Conservation (phyloP, 495 filamentous ascomycete genomes). For the Daldinia grandis region DNA sequence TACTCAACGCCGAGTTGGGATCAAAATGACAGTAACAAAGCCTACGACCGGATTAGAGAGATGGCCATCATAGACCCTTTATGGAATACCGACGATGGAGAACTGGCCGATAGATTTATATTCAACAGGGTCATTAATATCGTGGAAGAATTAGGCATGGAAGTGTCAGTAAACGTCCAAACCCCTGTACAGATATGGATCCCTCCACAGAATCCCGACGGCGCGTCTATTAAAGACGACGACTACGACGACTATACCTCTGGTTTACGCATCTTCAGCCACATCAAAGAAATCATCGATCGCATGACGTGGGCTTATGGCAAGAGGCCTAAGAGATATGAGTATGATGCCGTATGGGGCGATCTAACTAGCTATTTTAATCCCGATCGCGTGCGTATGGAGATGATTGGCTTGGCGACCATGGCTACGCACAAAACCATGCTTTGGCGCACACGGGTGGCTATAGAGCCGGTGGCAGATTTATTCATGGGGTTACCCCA, state of each 20-base stretch:
- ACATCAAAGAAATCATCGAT: slow-evolving; percentile 13
- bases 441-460: slow-evolving; percentile 10
- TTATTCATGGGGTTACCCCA: neutral
- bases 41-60: neutral
- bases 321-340: neutral
- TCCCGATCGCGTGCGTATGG: slow-evolving; percentile 25
- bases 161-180: neutral
- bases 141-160: neutral
- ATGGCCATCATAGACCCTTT: slow-evolving; percentile 19
- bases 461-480: slow-evolving; percentile 30
- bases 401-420: slow-evolving; percentile 32
- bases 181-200: neutral
- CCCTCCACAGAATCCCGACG: neutral
- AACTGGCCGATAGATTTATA: neutral
- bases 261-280: slow-evolving; percentile 32
- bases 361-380: slow-evolving; percentile 28
- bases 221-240: accelerated
- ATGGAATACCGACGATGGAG: neutral
- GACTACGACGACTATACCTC: neutral
- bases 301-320: slow-evolving; percentile 18
- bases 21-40: neutral
- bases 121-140: neutral
- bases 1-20: slow-evolving; percentile 5
- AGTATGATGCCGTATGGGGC: slow-evolving; percentile 1
- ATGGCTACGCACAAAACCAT: slow-evolving; percentile 2